These are phyloP conservation scores for Taphrina confusa DNA, from an alignment of 1,139 yeast species.

Conservation along the genomic window DNA sequence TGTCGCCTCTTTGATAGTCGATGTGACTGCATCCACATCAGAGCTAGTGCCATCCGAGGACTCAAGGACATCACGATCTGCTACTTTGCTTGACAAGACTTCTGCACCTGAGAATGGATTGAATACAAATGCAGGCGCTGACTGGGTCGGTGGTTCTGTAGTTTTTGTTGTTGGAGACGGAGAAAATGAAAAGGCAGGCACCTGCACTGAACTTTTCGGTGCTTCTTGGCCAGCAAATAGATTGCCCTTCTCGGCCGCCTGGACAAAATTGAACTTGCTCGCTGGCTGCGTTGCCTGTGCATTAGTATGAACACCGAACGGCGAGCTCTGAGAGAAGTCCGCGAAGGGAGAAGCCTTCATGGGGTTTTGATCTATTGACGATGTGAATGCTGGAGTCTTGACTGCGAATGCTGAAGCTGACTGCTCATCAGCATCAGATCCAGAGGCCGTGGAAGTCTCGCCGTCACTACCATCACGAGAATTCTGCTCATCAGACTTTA, in stretches of 20 bases:
- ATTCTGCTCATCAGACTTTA: neutral
- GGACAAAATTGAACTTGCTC: neutral
- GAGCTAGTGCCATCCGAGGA: too few species aligned
- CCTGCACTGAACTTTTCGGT: neutral
- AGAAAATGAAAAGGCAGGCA: neutral
- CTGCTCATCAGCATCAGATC: neutral
- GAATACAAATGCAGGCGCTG: too few species aligned
- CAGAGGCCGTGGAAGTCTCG: neutral
- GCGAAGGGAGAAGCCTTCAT: conserved; percentile 1
- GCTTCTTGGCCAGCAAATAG: neutral
- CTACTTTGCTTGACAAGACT: too few species aligned
- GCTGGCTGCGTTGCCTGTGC: neutral
- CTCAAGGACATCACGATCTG: too few species aligned
- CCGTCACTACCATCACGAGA: neutral
- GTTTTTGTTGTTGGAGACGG: too few species aligned
- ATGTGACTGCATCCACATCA: too few species aligned
- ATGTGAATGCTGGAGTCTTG: conserved; percentile 20
- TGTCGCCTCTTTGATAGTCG: too few species aligned
- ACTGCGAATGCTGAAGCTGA: conserved; percentile 3
- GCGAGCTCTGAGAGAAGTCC: neutral
- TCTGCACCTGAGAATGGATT: too few species aligned
- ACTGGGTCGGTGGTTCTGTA: too few species aligned
- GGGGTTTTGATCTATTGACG: neutral
- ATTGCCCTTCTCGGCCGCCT: conserved; percentile 9
- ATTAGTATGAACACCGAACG: neutral